Evolutionary conservation across 148 eudicot genomes (phyloP).

Genomic region (Mesembryanthemum crystallinum): DNA sequence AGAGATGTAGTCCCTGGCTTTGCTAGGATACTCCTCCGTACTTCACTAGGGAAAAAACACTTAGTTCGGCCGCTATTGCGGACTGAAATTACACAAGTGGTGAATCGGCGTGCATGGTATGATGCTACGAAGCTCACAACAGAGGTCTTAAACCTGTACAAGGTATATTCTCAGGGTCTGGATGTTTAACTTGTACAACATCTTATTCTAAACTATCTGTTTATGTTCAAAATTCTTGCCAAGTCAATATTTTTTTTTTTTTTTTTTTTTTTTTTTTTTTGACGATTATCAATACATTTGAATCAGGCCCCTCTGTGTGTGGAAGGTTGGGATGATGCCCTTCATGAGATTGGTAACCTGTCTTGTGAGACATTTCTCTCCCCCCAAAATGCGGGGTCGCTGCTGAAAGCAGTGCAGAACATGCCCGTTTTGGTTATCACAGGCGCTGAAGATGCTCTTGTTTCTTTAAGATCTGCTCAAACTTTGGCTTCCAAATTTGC

Average conservation of each 20-base stretch:
- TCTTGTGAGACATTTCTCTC: conserved; percentile 77
- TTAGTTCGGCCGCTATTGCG: conserved; percentile 80
- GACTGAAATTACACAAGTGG: conserved; percentile 92
- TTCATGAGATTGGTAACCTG: conserved; percentile 85
- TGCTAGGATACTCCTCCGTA: conserved; percentile 84
- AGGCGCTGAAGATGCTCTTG: conserved; percentile 92
- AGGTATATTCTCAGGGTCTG: conserved; percentile 43
- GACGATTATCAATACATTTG: background rate
- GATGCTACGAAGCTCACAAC: conserved; percentile 89
- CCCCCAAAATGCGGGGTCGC: conserved; percentile 50
- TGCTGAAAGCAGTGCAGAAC: conserved; percentile 63
- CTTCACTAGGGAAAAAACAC: conserved; percentile 89
- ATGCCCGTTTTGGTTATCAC: conserved; percentile 76
- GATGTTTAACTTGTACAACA: background rate
- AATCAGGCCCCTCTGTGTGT: conserved; percentile 78
- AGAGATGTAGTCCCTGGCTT: conserved; percentile 91
- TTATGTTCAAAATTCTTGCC: background rate
- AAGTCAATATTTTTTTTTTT: background rate
- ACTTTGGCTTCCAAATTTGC: conserved; percentile 81
- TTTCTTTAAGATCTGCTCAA: conserved; percentile 74
- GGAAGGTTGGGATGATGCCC: conserved; percentile 98
- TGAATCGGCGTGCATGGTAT: conserved; percentile 95
- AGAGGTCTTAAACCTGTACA: conserved; percentile 79
- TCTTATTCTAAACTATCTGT: background rate
- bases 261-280: background rate